Evolutionary conservation across 352 stramenopile species (phyloP), one percentile per base, ranked within the genome.

Genomic region (Saprolegnia parasitica): DNA sequence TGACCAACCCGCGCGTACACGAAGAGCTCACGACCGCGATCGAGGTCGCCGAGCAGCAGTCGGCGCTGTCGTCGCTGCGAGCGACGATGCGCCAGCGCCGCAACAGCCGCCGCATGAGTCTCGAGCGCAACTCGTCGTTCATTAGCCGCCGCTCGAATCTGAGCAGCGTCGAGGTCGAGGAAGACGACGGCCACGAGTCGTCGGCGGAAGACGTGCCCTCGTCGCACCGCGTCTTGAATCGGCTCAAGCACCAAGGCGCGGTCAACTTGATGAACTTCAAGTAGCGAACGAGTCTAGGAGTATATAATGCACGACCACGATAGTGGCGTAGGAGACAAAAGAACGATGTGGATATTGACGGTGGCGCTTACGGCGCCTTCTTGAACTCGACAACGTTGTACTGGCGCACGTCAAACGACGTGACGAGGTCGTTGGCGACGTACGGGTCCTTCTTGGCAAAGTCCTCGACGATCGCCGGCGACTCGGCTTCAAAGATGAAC

Each of bases 381-480:
- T 60, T 61, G 26, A 70, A 70, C 63, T 58, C 71, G 55, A 80
- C 84, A 39, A 92, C 81, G n/a, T 76, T 87, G 76, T 80, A 92
- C 68, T 89, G 80, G 65, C 82, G 84, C 66, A 92, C 89, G 46
- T 75, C 77, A 75, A 87, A 80, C 63, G 67, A 73, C 32, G 79
- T 84, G 26, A 90, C 82, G 67, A 92, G 80, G 55, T 87, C 73
- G 73, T 92, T 90, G 60, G 80, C 71, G 26, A 92, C 80, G 66
- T 92, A 92, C 40, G 82, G 81, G 71, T 92, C 84, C 5, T 73
- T 68, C 68, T 82, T 73, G n/a, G 75, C 84, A 52, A 90, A 92
- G 26, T 85, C 73, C 40, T 90, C 80, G 39, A 92, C 77, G 15
- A 81, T 55, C 39, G 73, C 54, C 65, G 82, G 85, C 74, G 89